Conservation (phyloP, 176 grass and related monocot genomes). For the Metroxylon sagu region DNA sequence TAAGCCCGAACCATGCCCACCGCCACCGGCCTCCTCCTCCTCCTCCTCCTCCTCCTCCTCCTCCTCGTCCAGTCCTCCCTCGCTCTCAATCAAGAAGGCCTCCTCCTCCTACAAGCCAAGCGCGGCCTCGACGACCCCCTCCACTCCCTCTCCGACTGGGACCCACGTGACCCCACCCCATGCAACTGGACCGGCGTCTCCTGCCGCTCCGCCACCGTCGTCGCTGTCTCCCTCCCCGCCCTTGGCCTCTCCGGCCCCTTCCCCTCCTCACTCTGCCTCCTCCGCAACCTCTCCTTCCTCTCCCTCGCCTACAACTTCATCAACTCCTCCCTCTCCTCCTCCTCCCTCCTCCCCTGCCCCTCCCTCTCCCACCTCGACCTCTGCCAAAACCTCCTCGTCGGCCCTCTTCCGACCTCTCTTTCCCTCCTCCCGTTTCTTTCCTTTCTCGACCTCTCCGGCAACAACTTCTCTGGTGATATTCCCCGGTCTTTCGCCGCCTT, state of each 20-base stretch:
- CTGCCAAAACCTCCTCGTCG: background rate
- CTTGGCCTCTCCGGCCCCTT: constrained; percentile 5
- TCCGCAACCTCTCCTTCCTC: constrained; percentile 8
- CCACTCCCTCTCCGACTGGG: constrained; percentile 6
- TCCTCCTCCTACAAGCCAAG: constrained; percentile 7
- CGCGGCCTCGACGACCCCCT: background rate
- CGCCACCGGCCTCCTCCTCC: background rate
- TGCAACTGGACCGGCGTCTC: constrained; percentile 19
- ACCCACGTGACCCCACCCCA: constrained; percentile 8
- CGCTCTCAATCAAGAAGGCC: background rate
- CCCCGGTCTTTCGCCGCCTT: background rate
- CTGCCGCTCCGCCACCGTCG: background rate
- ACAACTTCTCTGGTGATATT: constrained; percentile 12
- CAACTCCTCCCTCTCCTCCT: background rate
- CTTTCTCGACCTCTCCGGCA: constrained; percentile 5
- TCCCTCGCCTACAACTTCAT: constrained; percentile 1
- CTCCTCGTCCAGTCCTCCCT: background rate
- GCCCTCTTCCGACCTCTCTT: background rate
- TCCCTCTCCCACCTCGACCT: constrained; percentile 20
- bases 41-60: background rate
- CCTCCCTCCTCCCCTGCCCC: constrained; percentile 8
- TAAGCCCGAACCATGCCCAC: too few relatives aligned
- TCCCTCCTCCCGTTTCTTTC: background rate
- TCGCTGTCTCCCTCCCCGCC: background rate
- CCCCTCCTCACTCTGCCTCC: background rate